These are phyloP conservation scores for Coprinopsis marcescibilis DNA, from an alignment of 768 basidiomycete species.

Conservation along the genomic window DNA sequence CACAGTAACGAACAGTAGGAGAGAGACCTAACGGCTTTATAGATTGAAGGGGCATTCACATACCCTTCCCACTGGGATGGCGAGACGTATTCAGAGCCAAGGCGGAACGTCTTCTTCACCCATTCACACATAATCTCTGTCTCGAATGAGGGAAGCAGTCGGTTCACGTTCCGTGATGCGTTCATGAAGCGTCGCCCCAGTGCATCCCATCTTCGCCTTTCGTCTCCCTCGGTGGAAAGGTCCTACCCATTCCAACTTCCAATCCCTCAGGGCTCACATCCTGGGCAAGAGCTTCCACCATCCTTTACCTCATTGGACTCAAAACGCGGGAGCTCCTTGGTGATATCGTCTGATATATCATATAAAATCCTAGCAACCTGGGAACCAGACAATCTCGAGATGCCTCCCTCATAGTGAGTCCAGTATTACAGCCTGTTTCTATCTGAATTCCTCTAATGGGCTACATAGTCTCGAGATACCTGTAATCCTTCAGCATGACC, in stretches of 20 bases:
- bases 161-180: constrained; percentile 38
- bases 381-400: constrained; percentile 42
- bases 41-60: constrained; percentile 63
- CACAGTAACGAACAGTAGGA: too few relatives aligned
- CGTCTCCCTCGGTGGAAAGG: constrained; percentile 29
- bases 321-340: constrained; percentile 22
- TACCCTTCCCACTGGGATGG: constrained; percentile 30
- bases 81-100: constrained; percentile 15
- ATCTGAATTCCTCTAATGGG: constrained; percentile 9
- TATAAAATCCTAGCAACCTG: constrained; percentile 55
- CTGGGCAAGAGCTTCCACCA: constrained; percentile 57
- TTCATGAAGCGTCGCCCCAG: constrained; percentile 44
- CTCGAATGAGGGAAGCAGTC: constrained; percentile 25
- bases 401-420: constrained; percentile 42
- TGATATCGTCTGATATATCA: constrained; percentile 49
- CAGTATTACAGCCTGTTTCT: constrained; percentile 6
- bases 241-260: constrained; percentile 50
- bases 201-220: constrained; percentile 30
- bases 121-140: constrained; percentile 41
- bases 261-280: constrained; percentile 42
- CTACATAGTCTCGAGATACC: constrained; percentile 55
- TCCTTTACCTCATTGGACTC: constrained; percentile 41
- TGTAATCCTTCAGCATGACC: constrained; percentile 53
- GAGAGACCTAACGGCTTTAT: too few relatives aligned
- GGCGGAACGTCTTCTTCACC: constrained; percentile 46